Base-by-base conservation (phyloP, 805 yeast genomes). In the Isabelozyma rhagii region DNA sequence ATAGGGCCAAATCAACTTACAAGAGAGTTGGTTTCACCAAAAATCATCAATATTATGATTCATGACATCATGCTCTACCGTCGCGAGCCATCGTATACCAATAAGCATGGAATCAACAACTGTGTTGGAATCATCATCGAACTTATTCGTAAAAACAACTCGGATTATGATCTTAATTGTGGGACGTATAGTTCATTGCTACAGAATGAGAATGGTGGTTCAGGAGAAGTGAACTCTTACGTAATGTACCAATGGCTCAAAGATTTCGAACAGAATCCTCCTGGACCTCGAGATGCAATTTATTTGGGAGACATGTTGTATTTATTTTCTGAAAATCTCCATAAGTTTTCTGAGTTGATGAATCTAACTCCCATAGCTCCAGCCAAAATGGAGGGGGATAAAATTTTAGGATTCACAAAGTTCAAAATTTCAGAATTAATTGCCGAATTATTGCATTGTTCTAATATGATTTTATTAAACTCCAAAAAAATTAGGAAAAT, bases 1-100 rank as follows among this genome's bases (percentile, higher is more conserved):
- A 89, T 94, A 48, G 99, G 99, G 1, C 98, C 99, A 1, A 94
- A 94, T 63, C 97, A 90, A 63, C 75, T 94, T 39, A 90, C 97
- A 3, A 79, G 99, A 55, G 93, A 93, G 66, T 75, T 94, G 31
- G 97, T 92, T 11, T 85, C 96, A 14, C 84, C 84, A 41, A 77
- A 80, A 39, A 81, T 88, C 52, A 79, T 91, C 57, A 74, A 79
- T 51, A 77, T 79, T 52, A 74, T 94, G 55, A 87, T 92, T 25
- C 69, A 82, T 15, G 82, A 88, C 54, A 94, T 94, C 88, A 78
- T 93, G 48, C 57, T 74, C 34, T 66, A 57, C 46, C 59, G 60
- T 21, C 54, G 52, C 1, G 51, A 45, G 11, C 15, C 14, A 39
- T 38, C 46, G 3, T 51, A 50, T 39, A 59, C 75, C 5, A 89